Base-by-base conservation (phyloP, 306 rosid genomes). In the Dryas alaskensis region DNA sequence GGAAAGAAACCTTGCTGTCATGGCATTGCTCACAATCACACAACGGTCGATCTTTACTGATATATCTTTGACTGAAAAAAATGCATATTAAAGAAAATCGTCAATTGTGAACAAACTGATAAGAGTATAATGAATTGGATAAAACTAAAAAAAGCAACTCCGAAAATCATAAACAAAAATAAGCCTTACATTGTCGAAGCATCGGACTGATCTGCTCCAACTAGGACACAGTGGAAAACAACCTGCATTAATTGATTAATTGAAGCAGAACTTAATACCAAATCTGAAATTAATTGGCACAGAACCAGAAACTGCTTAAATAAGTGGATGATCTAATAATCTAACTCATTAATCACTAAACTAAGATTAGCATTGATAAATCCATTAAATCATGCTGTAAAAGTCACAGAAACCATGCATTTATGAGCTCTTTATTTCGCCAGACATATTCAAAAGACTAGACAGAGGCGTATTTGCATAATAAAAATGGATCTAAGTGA, bases 1-100 rank as follows among this genome's bases (percentile, higher is more conserved):
- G 73, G 70, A 85, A 68, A 46, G 49, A 78, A 27, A 90, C 96
- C 92, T 83, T 78, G 72, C 40, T 4, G 55, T 66, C 57, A 59
- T 31, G 78, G 80, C 92, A 86, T 62, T 76, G 91, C 54, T 88
- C 83, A 40, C 87, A 88, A 19, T 85, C 82, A 54, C 76, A 73
- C 43, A 82, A 51, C 73, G 71, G 51, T 13, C 12, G 74, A 49
- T 75, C 74, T 75, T 69, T 50, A 75, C 60, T 27, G 64, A 79
- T 14, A 79, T 58, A 65, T 68, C 78, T 72, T 50, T 4, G 69
- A 55, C 83, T 81, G 85, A 10, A 57, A 64, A 1, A 64, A 39
- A 10, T 19, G 8, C 65, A 61, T 10, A 7, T 3, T 49, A 60
- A 58, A 72, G 4, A 71, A 75, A 71, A 73, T 10, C 17, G 31